A percentile compares a stretch with the other conserved stretches of the same genome.
Evolutionary conservation across 2,329 filamentous ascomycete genomes (phyloP).

Genomic region (Aureobasidium uvarum): DNA sequence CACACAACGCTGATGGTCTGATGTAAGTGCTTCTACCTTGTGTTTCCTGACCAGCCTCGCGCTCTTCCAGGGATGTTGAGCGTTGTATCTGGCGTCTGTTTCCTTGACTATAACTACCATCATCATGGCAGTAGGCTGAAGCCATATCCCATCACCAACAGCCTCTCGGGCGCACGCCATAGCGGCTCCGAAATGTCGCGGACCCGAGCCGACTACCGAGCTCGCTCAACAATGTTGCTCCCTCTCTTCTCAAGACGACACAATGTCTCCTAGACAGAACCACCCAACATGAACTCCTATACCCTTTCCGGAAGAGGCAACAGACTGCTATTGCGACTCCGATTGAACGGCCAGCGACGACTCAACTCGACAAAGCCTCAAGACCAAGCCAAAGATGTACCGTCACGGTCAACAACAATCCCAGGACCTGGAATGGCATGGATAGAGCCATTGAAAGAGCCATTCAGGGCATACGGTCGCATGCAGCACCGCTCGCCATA

Average conservation of each 20-base stretch:
- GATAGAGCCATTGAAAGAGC: constrained; percentile 48
- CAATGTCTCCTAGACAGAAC: constrained; percentile 10
- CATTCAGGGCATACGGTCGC: constrained; percentile 61
- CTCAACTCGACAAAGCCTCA: constrained; percentile 30
- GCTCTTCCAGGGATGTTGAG: neutral
- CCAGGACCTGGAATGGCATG: constrained; percentile 48
- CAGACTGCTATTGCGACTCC: constrained; percentile 33
- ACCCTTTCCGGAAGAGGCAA: constrained; percentile 34
- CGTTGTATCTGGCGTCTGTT: neutral
- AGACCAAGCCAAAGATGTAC: constrained; percentile 17
- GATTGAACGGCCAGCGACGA: constrained; percentile 38
- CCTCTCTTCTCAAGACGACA: neutral
- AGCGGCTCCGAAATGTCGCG: neutral
- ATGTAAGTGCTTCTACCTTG: neutral
- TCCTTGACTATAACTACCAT: neutral
- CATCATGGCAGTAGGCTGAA: neutral
- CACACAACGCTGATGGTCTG: constrained; percentile 1
- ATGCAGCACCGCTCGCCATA: constrained; percentile 71
- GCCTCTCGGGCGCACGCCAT: neutral
- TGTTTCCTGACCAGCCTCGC: neutral
- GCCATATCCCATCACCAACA: neutral
- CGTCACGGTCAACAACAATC: constrained; percentile 34
- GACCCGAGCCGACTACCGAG: constrained; percentile 16
- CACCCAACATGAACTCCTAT: constrained; percentile 33
- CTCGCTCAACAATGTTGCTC: constrained; percentile 13